Evolutionary conservation across 2,329 filamentous ascomycete species (phyloP).

Genomic region (Trichoderma breve): DNA sequence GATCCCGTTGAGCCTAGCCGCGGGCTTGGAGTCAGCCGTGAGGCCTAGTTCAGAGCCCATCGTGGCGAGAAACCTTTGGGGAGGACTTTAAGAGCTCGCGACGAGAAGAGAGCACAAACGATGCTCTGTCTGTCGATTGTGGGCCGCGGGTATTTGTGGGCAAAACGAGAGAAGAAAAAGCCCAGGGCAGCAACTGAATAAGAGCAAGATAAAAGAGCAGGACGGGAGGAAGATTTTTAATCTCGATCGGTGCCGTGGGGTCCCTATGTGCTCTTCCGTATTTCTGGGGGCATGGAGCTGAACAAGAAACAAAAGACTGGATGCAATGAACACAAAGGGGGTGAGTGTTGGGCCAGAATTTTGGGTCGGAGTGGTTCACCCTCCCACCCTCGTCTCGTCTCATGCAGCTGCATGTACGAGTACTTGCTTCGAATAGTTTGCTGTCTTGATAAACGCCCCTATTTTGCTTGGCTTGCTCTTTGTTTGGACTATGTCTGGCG

Average conservation of each 20-base stretch:
- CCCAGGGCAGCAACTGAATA: not conserved
- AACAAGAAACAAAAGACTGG: not conserved
- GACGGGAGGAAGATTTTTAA: not conserved
- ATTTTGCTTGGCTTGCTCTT: not conserved
- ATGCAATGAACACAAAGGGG: not conserved
- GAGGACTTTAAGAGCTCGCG: not conserved
- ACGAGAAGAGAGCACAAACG: not conserved
- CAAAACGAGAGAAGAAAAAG: not conserved
- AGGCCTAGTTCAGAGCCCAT: conserved; percentile 31
- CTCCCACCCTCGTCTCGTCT: not conserved
- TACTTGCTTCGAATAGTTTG: not conserved
- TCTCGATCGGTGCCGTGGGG: not conserved
- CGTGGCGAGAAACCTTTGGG: not conserved
- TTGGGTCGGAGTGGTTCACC: not conserved
- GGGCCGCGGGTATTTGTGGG: not conserved
- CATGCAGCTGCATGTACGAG: not conserved
- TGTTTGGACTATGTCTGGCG: not conserved
- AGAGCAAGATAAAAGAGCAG: not conserved
- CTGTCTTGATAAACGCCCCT: not conserved
- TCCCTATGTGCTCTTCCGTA: not conserved
- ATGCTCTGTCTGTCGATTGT: not conserved
- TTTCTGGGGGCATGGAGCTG: not conserved
- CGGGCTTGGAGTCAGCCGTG: conserved; percentile 23
- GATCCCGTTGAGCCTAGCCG: conserved; percentile 28
- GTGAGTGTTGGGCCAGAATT: not conserved